Conservation (phyloP, 2,329 filamentous ascomycete genomes). For the Pseudogymnoascus sp. region DNA sequence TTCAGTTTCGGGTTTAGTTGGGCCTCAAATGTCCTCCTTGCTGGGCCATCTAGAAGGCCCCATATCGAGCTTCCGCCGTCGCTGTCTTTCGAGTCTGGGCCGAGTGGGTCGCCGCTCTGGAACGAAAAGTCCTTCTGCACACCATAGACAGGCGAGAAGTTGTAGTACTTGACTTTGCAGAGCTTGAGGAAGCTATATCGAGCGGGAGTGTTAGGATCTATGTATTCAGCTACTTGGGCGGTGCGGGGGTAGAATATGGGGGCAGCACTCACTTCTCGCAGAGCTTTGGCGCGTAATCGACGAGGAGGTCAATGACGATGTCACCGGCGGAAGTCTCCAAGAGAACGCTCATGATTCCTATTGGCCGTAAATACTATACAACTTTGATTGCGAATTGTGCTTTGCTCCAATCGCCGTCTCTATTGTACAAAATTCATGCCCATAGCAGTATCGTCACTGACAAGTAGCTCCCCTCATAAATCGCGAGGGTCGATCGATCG, state of each 20-base stretch:
- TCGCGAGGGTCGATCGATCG: neutral
- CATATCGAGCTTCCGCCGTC: conserved; percentile 93
- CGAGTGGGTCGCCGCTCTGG: conserved; percentile 90
- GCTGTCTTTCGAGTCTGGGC: conserved; percentile 73
- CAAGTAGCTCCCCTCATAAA: conserved; percentile 7
- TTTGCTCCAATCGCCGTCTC: neutral
- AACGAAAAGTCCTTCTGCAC: conserved; percentile 95
- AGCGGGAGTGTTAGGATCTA: conserved; percentile 43
- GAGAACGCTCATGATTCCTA: conserved; percentile 70
- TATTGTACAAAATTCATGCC: conserved; percentile 1
- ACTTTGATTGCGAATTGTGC: neutral
- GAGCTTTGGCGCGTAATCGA: conserved; percentile 80
- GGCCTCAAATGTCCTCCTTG: conserved; percentile 73
- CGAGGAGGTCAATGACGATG: conserved; percentile 86
- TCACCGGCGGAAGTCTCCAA: conserved; percentile 90
- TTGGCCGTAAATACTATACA: neutral
- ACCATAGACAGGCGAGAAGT: conserved; percentile 86
- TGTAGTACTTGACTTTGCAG: conserved; percentile 99
- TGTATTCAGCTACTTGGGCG: conserved; percentile 42
- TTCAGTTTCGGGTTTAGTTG: conserved; percentile 81
- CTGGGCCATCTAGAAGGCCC: conserved; percentile 66
- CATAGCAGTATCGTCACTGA: neutral
- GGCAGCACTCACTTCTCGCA: conserved; percentile 79
- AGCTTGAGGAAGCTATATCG: conserved; percentile 83
- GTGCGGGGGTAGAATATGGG: conserved; percentile 12